These are phyloP conservation scores for Escovopsis weberi DNA, from an alignment of 2,329 filamentous ascomycete species.

Conservation along the genomic window DNA sequence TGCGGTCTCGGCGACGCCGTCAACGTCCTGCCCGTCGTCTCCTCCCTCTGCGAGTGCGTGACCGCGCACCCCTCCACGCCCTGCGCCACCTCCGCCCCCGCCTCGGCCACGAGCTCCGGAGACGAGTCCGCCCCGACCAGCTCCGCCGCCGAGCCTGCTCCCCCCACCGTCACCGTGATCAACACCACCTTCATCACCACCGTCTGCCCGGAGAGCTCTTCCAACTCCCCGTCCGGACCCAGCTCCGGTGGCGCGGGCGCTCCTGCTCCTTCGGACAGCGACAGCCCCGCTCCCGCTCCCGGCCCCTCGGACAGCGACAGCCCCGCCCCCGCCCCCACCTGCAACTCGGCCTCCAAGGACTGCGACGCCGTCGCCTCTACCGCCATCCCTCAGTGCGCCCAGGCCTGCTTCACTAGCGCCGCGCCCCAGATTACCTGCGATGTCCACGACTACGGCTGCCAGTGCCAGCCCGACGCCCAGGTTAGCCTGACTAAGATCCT, in stretches of 20 bases:
- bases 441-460: conserved; percentile 14
- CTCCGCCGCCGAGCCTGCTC: background rate
- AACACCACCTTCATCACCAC: background rate
- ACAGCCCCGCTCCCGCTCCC: background rate
- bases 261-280: background rate
- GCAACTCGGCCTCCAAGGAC: conserved; percentile 7
- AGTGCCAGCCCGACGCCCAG: conserved; percentile 13
- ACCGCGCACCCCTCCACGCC: conserved; percentile 10
- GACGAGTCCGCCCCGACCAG: too few species aligned
- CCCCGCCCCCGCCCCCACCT: conserved; percentile 1
- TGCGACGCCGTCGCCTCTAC: conserved; percentile 14
- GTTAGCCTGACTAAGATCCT: conserved; percentile 11
- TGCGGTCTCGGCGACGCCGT: conserved; percentile 9
- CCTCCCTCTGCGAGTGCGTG: conserved; percentile 13
- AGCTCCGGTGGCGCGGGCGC: background rate
- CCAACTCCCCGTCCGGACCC: too few species aligned
- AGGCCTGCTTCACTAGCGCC: conserved; percentile 13
- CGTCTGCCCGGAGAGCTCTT: too few species aligned
- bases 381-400: conserved; percentile 14
- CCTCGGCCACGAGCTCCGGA: too few species aligned
- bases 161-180: background rate
- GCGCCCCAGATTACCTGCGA: conserved; percentile 13
- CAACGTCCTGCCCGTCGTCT: conserved; percentile 9
- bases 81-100: conserved; percentile 4
- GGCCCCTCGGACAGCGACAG: background rate